These are phyloP conservation scores for Backusella mclennaniae DNA, from an alignment of 192 early-diverging fungal species.

Conservation along the genomic window DNA sequence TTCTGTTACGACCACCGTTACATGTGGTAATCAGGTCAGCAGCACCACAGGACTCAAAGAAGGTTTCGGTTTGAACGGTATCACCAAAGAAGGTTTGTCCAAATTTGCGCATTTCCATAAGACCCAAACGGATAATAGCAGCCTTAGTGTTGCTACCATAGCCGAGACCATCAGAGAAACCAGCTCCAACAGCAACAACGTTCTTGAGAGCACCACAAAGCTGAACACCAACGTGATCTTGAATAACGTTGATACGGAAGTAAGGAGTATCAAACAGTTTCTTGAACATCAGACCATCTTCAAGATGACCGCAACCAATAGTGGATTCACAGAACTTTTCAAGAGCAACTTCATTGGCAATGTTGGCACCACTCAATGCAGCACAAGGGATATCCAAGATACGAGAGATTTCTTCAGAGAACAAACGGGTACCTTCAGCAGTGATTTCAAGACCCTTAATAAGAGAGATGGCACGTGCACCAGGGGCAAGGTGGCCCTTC, in stretches of 20 bases:
- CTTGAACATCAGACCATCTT: conserved; percentile 78
- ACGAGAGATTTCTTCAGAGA: conserved; percentile 80
- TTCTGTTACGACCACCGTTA: conserved; percentile 95
- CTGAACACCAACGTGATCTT: conserved; percentile 92
- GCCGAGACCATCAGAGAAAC: conserved; percentile 91
- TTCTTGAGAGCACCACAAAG: conserved; percentile 98
- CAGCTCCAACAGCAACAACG: conserved; percentile 96
- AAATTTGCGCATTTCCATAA: conserved; percentile 95
- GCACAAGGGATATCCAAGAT: conserved; percentile 75
- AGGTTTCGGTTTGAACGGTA: conserved; percentile 89
- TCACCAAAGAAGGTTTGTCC: conserved; percentile 76
- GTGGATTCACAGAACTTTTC: conserved; percentile 97
- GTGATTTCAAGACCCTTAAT: conserved; percentile 87
- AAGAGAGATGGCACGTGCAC: conserved; percentile 89
- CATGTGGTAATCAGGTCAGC: conserved; percentile 97
- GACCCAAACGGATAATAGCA: conserved; percentile 92
- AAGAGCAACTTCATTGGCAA: conserved; percentile 92
- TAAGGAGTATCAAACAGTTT: conserved; percentile 85
- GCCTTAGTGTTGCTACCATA: conserved; percentile 96
- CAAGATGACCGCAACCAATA: conserved; percentile 69
- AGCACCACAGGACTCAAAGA: conserved; percentile 96
- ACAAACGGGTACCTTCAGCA: conserved; percentile 69
- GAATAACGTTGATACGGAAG: conserved; percentile 83
- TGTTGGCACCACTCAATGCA: conserved; percentile 95
- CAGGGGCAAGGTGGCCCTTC: conserved; percentile 64